phyloP scores from a whole-genome alignment of 768 basidiomycete genomes.

The Trametes cingulata region DNA sequence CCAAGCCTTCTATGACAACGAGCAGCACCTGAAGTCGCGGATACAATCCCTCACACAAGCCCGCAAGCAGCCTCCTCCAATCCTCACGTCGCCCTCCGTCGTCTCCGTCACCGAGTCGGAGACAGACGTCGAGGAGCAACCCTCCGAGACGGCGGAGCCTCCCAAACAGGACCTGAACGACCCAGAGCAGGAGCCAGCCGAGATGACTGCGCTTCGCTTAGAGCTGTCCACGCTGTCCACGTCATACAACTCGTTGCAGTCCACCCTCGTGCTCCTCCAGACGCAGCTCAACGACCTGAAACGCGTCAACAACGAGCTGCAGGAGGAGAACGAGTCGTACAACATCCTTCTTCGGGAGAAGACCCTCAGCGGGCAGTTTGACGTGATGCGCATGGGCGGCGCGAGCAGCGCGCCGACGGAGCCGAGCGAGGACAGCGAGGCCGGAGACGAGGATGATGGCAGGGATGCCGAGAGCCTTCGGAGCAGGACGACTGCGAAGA shows the following conservation, averaged over 20 bases:
- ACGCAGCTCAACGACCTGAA: constrained; percentile 86
- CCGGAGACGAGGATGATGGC: constrained; percentile 31
- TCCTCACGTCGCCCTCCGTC: constrained; percentile 33
- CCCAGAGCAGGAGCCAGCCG: constrained; percentile 76
- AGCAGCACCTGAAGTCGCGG: constrained; percentile 89
- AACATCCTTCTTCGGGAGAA: constrained; percentile 91
- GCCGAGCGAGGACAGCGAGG: constrained; percentile 31
- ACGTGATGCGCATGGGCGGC: constrained; percentile 53
- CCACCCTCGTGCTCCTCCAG: constrained; percentile 81
- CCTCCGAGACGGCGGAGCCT: constrained; percentile 35
- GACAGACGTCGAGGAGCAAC: constrained; percentile 45
- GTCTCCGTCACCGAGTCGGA: constrained; percentile 30
- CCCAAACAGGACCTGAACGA: constrained; percentile 55
- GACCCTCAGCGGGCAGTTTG: constrained; percentile 87
- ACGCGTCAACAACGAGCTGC: constrained; percentile 81
- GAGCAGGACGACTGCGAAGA: constrained; percentile 56
- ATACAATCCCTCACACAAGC: constrained; percentile 77
- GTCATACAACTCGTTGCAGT: constrained; percentile 81
- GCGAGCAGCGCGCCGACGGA: constrained; percentile 48
- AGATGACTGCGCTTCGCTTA: constrained; percentile 80
- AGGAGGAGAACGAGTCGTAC: constrained; percentile 97
- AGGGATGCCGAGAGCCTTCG: constrained; percentile 46
- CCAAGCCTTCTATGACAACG: constrained; percentile 90
- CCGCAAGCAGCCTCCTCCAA: constrained; percentile 49
- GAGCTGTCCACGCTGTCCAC: constrained; percentile 87